Conservation (phyloP, 2,329 filamentous ascomycete genomes). For the Aurifilum marmelostoma region DNA sequence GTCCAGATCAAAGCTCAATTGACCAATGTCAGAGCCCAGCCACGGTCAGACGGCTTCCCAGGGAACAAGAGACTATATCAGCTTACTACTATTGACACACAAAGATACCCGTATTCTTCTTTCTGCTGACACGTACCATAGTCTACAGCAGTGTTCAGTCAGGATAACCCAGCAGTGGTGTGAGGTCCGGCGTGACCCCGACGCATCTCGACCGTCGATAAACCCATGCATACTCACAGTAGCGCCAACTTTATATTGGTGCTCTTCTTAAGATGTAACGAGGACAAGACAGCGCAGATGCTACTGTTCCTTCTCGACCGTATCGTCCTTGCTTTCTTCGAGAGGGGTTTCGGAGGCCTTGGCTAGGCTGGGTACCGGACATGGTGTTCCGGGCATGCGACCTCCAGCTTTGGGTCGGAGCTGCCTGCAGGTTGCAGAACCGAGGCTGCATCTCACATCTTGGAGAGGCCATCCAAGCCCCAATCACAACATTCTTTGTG, state of each 20-base stretch:
- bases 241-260: background rate
- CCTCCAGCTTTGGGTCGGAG: background rate
- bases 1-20: conserved; percentile 1
- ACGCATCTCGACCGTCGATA: background rate
- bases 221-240: background rate
- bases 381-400: background rate
- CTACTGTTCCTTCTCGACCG: background rate
- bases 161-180: background rate
- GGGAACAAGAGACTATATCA: background rate
- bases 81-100: background rate
- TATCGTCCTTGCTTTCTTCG: background rate
- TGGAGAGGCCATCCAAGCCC: background rate
- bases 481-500: background rate
- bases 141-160: background rate
- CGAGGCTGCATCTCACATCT: background rate
- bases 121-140: background rate
- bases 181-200: background rate
- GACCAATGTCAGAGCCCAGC: conserved; percentile 5
- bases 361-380: background rate
- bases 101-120: background rate
- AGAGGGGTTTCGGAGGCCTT: background rate
- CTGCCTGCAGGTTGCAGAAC: background rate
- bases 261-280: background rate
- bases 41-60: background rate
- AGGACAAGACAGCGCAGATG: background rate